Conservation (phyloP, 1,284 basidiomycete genomes). For the Leccinum pallidistipes region DNA sequence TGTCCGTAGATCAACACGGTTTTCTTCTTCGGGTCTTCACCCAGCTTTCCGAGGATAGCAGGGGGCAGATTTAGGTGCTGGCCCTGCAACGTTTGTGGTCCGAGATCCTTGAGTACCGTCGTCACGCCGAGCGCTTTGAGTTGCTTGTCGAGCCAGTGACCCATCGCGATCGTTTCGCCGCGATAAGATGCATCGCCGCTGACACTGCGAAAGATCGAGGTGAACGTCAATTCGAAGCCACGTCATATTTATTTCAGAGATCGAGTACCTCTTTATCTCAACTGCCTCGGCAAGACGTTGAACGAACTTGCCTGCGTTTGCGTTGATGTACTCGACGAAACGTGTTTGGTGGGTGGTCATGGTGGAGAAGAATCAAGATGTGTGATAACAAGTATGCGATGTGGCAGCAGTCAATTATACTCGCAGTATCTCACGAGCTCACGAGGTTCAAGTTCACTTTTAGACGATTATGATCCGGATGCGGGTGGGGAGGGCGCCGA, state of each 20-base stretch:
- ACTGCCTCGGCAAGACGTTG: slow-evolving; percentile 81
- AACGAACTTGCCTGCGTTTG: slow-evolving; percentile 74
- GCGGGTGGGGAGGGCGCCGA: neutral
- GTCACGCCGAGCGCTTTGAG: slow-evolving; percentile 75
- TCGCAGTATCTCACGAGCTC: neutral
- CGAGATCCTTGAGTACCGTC: slow-evolving; percentile 74
- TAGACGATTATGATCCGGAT: neutral
- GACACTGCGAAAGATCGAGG: slow-evolving; percentile 44
- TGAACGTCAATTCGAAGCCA: neutral
- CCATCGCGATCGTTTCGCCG: slow-evolving; percentile 82
- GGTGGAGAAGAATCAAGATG: neutral
- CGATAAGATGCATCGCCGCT: slow-evolving; percentile 69
- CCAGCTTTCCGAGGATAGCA: slow-evolving; percentile 84
- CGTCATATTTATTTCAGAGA: neutral
- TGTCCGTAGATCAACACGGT: slow-evolving; percentile 93
- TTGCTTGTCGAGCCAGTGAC: slow-evolving; percentile 72
- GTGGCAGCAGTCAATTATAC: neutral
- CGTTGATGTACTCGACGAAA: slow-evolving; percentile 67
- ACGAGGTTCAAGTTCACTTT: neutral
- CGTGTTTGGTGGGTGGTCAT: slow-evolving; percentile 44
- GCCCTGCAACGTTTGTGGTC: slow-evolving; percentile 81
- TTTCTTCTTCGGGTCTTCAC: slow-evolving; percentile 85
- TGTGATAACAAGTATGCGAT: neutral
- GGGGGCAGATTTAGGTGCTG: slow-evolving; percentile 83
- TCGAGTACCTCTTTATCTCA: slow-evolving; percentile 78